Evolutionary conservation across 2,329 filamentous ascomycete genomes (phyloP).

Genomic region (Exophiala aquamarina): DNA sequence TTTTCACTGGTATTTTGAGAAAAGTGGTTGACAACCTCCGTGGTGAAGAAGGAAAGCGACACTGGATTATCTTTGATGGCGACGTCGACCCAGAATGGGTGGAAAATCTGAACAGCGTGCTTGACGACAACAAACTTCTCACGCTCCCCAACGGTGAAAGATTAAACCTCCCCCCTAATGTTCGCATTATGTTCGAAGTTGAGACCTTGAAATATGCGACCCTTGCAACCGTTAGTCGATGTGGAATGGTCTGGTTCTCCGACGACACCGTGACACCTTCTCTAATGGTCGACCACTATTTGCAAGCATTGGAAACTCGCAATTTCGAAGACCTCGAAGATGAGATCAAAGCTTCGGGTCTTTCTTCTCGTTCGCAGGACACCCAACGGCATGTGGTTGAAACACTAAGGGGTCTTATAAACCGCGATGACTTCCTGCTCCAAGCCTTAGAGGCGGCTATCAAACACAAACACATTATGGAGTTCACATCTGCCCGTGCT

Average conservation of each 20-base stretch:
- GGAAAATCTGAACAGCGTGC: conserved; percentile 98
- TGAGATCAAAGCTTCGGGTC: conserved; percentile 76
- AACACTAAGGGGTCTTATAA: conserved; percentile 73
- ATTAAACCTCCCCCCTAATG: conserved; percentile 88
- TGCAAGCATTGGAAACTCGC: conserved; percentile 76
- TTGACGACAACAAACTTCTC: conserved; percentile 97
- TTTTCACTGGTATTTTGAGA: conserved; percentile 95
- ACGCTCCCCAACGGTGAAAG: conserved; percentile 97
- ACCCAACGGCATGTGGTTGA: conserved; percentile 79
- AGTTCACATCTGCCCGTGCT: conserved; percentile 87
- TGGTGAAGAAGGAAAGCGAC: conserved; percentile 92
- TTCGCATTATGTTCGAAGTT: conserved; percentile 99
- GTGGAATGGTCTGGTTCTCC: conserved; percentile 99
- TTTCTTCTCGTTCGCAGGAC: conserved; percentile 73
- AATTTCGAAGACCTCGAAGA: conserved; percentile 96
- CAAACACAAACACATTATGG: conserved; percentile 93
- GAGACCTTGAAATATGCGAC: conserved; percentile 97
- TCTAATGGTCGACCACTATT: conserved; percentile 92
- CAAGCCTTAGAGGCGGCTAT: conserved; percentile 74
- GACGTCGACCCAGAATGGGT: conserved; percentile 99
- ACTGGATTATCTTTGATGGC: conserved; percentile 99
- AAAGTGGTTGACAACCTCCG: conserved; percentile 99
- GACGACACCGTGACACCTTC: conserved; percentile 90
- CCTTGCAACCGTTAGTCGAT: conserved; percentile 96
- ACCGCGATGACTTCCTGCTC: conserved; percentile 75